These are phyloP conservation scores for Skeletonema menzelii DNA, from an alignment of 108 stramenopile species.

Conservation along the genomic window DNA sequence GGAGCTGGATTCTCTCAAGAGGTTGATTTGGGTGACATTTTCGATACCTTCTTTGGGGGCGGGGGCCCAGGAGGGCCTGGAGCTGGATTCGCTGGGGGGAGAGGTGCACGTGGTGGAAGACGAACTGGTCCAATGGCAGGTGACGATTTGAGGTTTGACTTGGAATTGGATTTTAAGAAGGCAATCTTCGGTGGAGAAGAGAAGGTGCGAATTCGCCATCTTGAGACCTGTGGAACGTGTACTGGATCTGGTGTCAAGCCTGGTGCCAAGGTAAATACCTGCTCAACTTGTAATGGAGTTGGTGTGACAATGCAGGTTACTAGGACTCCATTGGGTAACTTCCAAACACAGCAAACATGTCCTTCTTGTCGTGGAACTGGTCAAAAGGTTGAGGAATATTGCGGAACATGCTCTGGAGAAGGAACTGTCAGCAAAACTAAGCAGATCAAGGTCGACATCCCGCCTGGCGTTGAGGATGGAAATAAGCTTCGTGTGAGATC, in stretches of 20 bases:
- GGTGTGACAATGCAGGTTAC: constrained; percentile 95
- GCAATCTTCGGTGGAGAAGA: constrained; percentile 96
- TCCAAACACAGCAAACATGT: constrained; percentile 96
- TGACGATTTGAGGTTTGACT: constrained; percentile 91
- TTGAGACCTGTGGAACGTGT: constrained; percentile 92
- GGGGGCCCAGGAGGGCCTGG: constrained; percentile 53
- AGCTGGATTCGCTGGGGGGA: constrained; percentile 52
- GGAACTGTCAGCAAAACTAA: constrained; percentile 92
- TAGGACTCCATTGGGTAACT: constrained; percentile 94
- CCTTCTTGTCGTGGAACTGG: constrained; percentile 93
- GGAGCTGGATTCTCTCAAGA: constrained; percentile 83
- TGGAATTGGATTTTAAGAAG: constrained; percentile 95
- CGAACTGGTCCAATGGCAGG: constrained; percentile 78
- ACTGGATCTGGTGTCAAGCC: constrained; percentile 90
- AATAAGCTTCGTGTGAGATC: constrained; percentile 94
- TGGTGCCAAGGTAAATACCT: constrained; percentile 77
- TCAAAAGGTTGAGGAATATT: constrained; percentile 92
- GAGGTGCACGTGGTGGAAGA: constrained; percentile 55
- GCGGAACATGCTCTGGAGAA: constrained; percentile 92
- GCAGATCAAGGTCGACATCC: constrained; percentile 96
- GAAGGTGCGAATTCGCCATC: constrained; percentile 92
- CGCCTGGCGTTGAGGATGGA: constrained; percentile 95
- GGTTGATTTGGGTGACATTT: constrained; percentile 95
- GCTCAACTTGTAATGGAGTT: constrained; percentile 81
- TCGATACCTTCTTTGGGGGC: constrained; percentile 94